Conservation (phyloP, 2,329 filamentous ascomycete genomes). For the Hortaea werneckii region DNA sequence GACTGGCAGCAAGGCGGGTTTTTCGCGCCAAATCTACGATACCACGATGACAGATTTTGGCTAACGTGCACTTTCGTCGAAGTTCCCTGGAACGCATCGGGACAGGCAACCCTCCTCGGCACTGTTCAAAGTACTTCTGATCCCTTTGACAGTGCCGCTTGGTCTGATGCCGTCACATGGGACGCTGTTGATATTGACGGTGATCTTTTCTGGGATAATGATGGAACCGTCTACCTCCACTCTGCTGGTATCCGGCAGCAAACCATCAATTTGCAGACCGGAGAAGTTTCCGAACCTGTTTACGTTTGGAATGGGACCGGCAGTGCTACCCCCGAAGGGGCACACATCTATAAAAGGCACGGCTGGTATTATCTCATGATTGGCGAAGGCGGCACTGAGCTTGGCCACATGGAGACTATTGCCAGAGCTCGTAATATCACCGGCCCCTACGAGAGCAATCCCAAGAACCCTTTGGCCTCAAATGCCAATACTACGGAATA, state of each 20-base stretch:
- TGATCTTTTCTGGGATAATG: constrained; percentile 42
- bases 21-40: constrained; percentile 37
- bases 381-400: constrained; percentile 32
- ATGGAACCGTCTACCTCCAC: constrained; percentile 43
- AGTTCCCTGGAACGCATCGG: background rate
- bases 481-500: too few species aligned
- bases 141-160: constrained; percentile 28
- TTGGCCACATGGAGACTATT: too few species aligned
- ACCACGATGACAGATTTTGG: constrained; percentile 8
- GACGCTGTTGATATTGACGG: constrained; percentile 20
- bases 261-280: constrained; percentile 26
- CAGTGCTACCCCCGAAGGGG: constrained; percentile 24
- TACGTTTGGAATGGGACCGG: constrained; percentile 30
- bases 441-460: too few species aligned
- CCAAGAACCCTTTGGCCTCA: too few species aligned
- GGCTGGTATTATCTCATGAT: constrained; percentile 28
- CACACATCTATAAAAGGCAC: constrained; percentile 30
- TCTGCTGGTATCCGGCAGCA: constrained; percentile 24
- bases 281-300: constrained; percentile 13
- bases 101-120: too few species aligned
- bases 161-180: constrained; percentile 41
- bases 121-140: background rate
- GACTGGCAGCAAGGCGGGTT: constrained; percentile 31
- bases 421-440: too few species aligned
- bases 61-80: too few species aligned